phyloP scores from a whole-genome alignment of 352 stramenopile genomes.

The Thraustotheca clavata region DNA sequence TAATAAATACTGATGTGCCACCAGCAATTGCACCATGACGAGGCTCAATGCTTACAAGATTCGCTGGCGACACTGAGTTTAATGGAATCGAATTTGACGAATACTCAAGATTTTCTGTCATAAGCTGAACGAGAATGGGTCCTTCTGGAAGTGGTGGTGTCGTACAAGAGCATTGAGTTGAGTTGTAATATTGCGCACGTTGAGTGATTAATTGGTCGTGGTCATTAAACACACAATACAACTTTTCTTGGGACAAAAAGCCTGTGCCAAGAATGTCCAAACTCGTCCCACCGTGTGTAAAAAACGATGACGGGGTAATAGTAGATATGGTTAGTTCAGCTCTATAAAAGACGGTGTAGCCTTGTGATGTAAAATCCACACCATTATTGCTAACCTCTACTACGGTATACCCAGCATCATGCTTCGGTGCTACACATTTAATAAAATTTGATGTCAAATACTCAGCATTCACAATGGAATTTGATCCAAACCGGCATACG shows the following conservation, averaged over 20 bases:
- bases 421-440: conserved; percentile 25
- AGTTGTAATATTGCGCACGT: conserved; percentile 24
- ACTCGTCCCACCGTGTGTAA: conserved; percentile 26
- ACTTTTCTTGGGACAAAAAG: conserved; percentile 5
- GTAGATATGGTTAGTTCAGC: conserved; percentile 25
- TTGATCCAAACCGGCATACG: conserved; percentile 12
- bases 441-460: conserved; percentile 29
- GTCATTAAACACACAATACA: conserved; percentile 36
- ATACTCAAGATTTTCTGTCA: neutral
- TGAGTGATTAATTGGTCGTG: conserved; percentile 8
- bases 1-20: neutral
- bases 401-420: conserved; percentile 24
- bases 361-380: conserved; percentile 33
- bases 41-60: neutral
- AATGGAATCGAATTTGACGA: conserved; percentile 10
- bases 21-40: neutral
- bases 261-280: conserved; percentile 25
- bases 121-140: neutral
- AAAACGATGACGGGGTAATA: conserved; percentile 25
- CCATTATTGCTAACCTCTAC: conserved; percentile 42
- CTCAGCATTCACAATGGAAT: neutral
- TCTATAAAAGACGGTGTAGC: conserved; percentile 29
- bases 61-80: neutral
- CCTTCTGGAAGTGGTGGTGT: neutral
- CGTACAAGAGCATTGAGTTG: neutral